Conservation (phyloP, 1,284 basidiomycete species). For the Malassezia restricta region DNA sequence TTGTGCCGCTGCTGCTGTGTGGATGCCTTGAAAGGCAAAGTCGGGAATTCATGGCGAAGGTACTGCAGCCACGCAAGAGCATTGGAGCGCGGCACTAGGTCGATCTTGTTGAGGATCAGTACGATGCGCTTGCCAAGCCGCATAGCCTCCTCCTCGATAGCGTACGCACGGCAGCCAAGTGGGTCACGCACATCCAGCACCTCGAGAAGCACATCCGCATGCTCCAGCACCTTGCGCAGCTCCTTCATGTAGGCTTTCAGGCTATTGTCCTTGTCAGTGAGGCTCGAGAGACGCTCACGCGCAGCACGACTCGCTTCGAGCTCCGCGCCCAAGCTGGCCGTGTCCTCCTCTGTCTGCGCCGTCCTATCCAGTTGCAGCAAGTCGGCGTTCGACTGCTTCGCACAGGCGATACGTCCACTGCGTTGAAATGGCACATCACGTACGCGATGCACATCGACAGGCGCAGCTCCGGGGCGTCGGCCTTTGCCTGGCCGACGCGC, state of each 20-base stretch:
- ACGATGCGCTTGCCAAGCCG: slow-evolving; percentile 35
- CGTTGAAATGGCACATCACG: slow-evolving; percentile 3
- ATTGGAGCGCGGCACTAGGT: slow-evolving; percentile 73
- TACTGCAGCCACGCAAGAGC: slow-evolving; percentile 81
- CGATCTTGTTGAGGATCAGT: slow-evolving; percentile 27
- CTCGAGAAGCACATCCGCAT: slow-evolving; percentile 67
- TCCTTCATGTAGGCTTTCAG: slow-evolving; percentile 47
- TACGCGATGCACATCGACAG: neutral
- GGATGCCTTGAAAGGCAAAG: slow-evolving; percentile 82
- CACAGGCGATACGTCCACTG: slow-evolving; percentile 8
- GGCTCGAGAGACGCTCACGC: slow-evolving; percentile 1
- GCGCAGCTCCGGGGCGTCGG: neutral
- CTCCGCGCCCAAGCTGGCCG: neutral
- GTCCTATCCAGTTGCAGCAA: slow-evolving; percentile 8
- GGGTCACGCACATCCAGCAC: slow-evolving; percentile 44
- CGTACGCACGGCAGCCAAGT: slow-evolving; percentile 50
- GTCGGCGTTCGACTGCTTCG: slow-evolving; percentile 13
- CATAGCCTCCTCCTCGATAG: slow-evolving; percentile 30
- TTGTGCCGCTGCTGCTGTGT: slow-evolving; percentile 68
- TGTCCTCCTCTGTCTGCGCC: neutral
- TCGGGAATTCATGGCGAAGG: slow-evolving; percentile 79
- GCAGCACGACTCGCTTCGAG: neutral
- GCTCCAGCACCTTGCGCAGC: slow-evolving; percentile 81
- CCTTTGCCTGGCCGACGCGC: too few relatives aligned
- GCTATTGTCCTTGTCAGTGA: slow-evolving; percentile 32